These are phyloP conservation scores for Microsporum audouinii DNA, from an alignment of 2,329 filamentous ascomycete genomes.

Conservation along the genomic window DNA sequence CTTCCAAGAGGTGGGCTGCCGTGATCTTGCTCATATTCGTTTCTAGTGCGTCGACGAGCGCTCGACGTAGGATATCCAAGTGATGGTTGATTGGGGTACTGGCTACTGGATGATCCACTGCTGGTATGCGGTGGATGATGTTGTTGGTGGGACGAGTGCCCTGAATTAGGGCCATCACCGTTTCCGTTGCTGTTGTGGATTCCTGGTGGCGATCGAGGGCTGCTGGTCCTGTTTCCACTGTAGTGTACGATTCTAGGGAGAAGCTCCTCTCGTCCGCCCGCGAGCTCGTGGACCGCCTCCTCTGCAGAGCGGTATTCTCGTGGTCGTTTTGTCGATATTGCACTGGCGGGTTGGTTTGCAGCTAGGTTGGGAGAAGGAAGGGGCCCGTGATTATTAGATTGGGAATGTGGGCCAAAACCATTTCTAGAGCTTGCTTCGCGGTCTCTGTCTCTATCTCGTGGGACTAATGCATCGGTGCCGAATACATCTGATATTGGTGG, in stretches of 20 bases:
- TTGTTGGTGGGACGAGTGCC: neutral
- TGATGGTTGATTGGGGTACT: slow-evolving; percentile 9
- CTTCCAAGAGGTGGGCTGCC: slow-evolving; percentile 73
- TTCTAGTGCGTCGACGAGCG: slow-evolving; percentile 61
- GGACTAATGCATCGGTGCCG: slow-evolving; percentile 57
- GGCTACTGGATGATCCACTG: slow-evolving; percentile 15
- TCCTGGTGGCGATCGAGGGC: slow-evolving; percentile 40
- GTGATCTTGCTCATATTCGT: slow-evolving; percentile 83
- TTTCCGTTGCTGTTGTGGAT: slow-evolving; percentile 21
- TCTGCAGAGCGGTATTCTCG: slow-evolving; percentile 93
- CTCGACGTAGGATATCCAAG: slow-evolving; percentile 19
- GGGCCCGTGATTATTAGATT: slow-evolving; percentile 45
- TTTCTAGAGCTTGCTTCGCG: slow-evolving; percentile 2
- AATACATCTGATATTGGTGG: slow-evolving; percentile 94
- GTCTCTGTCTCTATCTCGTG: slow-evolving; percentile 25
- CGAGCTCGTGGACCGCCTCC: slow-evolving; percentile 81
- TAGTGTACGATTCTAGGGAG: slow-evolving; percentile 93
- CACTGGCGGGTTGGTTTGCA: slow-evolving; percentile 32
- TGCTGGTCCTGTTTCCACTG: slow-evolving; percentile 83
- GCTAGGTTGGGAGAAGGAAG: slow-evolving; percentile 69
- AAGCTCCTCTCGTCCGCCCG: slow-evolving; percentile 83
- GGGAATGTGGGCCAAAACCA: slow-evolving; percentile 10
- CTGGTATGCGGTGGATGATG: slow-evolving; percentile 22
- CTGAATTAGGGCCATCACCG: neutral
- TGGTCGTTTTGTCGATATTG: slow-evolving; percentile 45